A percentile compares a stretch with the other conserved stretches of the same genome.
Conservation (phyloP, 495 filamentous ascomycete species). For the Aspergillus wentii region DNA sequence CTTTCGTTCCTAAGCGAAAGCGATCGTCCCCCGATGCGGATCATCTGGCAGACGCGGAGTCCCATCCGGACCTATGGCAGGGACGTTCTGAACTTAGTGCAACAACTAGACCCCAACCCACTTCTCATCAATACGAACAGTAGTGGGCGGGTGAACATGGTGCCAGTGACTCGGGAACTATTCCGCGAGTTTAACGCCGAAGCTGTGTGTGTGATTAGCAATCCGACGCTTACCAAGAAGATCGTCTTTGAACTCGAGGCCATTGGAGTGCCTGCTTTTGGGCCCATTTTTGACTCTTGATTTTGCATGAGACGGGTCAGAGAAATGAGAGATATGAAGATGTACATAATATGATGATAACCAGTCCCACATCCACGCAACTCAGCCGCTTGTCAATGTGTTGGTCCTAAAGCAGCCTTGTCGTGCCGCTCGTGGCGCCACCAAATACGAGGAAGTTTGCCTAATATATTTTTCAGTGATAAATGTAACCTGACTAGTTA, state of each 20-base stretch:
- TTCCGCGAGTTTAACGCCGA: constrained; percentile 57
- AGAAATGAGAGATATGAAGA: no score
- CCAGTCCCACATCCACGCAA: no score
- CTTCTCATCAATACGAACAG: constrained; percentile 51
- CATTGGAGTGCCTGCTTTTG: constrained; percentile 66
- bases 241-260: constrained; percentile 71
- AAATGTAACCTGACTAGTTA: no score
- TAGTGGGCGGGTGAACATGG: constrained; percentile 47
- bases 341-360: no score
- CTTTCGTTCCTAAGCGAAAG: constrained; percentile 44
- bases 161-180: constrained; percentile 52
- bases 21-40: constrained; percentile 44
- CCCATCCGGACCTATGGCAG: constrained; percentile 51
- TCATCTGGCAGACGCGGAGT: constrained; percentile 55
- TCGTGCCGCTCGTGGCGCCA: no score
- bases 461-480: no score
- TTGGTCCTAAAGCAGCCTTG: no score
- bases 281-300: constrained; percentile 79
- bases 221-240: constrained; percentile 64
- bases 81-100: constrained; percentile 45
- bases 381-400: no score
- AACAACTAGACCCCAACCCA: constrained; percentile 45
- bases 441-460: no score
- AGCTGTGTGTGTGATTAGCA: constrained; percentile 73
- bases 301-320: no score